phyloP scores from a whole-genome alignment of 805 yeast species.

The Cephaloascus albidus region DNA sequence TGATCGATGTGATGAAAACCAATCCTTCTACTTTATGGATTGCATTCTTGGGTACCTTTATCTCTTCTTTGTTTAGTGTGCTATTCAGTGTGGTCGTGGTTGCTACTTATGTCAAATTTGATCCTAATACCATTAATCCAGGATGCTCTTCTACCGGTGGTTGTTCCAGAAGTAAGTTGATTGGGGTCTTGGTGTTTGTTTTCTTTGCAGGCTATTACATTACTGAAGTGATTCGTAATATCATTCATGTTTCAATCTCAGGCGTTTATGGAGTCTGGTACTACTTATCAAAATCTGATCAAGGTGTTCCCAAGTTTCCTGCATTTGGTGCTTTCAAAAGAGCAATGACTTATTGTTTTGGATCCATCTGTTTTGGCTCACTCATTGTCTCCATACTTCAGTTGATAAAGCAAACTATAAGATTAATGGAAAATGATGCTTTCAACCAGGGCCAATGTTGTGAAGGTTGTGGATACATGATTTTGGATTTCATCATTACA shows the following conservation, averaged over 20 bases:
- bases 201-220: conserved; percentile 80
- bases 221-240: conserved; percentile 73
- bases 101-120: conserved; percentile 71
- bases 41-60: conserved; percentile 48
- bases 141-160: conserved; percentile 45
- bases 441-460: conserved; percentile 41
- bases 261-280: conserved; percentile 92
- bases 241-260: conserved; percentile 71
- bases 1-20: conserved; percentile 67
- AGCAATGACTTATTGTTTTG: conserved; percentile 79
- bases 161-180: conserved; percentile 48
- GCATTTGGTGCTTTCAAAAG: conserved; percentile 75
- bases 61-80: conserved; percentile 54
- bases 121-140: conserved; percentile 41
- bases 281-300: conserved; percentile 65
- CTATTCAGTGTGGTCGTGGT: conserved; percentile 62
- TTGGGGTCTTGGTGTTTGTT: conserved; percentile 63
- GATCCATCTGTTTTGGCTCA: conserved; percentile 84
- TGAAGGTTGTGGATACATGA: conserved; percentile 41
- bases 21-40: conserved; percentile 64
- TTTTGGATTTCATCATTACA: conserved; percentile 51
- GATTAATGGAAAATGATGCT: conserved; percentile 41
- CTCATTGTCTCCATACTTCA: conserved; percentile 65
- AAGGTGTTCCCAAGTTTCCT: conserved; percentile 58
- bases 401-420: conserved; percentile 46